Evolutionary conservation across 306 rosid species (phyloP).

Genomic region (Vachellia collinsii): DNA sequence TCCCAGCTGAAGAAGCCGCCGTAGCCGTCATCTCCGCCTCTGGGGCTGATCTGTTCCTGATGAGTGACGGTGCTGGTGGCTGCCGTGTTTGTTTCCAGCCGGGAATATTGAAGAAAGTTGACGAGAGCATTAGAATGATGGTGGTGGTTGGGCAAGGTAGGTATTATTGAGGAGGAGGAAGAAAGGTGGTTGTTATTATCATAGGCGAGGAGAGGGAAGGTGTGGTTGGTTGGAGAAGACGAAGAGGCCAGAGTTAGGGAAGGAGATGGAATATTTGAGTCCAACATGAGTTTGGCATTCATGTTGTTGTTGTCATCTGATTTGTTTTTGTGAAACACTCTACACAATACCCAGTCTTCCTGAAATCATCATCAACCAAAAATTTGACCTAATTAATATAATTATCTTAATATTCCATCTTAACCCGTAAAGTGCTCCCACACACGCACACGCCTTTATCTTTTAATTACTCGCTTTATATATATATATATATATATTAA

Average conservation of each 20-base stretch:
- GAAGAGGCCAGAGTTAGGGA: slow-evolving; percentile 48
- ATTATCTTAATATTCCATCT: background rate
- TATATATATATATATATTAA: background rate
- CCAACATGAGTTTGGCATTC: slow-evolving; percentile 36
- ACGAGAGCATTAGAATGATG: slow-evolving; percentile 35
- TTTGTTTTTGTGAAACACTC: slow-evolving; percentile 89
- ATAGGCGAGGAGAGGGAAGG: slow-evolving; percentile 44
- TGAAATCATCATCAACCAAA: slow-evolving; percentile 46
- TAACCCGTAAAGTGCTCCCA: background rate
- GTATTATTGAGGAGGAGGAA: slow-evolving; percentile 38
- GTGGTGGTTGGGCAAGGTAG: background rate
- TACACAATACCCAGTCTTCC: slow-evolving; percentile 99
- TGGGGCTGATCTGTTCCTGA: slow-evolving; percentile 41
- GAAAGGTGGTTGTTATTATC: slow-evolving; percentile 33
- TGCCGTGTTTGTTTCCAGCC: slow-evolving; percentile 34
- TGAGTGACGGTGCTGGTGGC: slow-evolving; percentile 11
- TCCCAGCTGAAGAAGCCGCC: slow-evolving; percentile 81
- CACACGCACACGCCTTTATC: slow-evolving; percentile 25
- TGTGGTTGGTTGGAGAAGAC: slow-evolving; percentile 51
- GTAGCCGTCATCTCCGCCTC: slow-evolving; percentile 65
- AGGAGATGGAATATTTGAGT: slow-evolving; percentile 31
- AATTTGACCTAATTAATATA: slow-evolving; percentile 27
- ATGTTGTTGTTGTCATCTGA: slow-evolving; percentile 35
- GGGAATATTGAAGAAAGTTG: slow-evolving; percentile 60
- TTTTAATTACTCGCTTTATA: background rate